Conservation (phyloP, 129 eudicot genomes). For the Kitagawia praeruptora region DNA sequence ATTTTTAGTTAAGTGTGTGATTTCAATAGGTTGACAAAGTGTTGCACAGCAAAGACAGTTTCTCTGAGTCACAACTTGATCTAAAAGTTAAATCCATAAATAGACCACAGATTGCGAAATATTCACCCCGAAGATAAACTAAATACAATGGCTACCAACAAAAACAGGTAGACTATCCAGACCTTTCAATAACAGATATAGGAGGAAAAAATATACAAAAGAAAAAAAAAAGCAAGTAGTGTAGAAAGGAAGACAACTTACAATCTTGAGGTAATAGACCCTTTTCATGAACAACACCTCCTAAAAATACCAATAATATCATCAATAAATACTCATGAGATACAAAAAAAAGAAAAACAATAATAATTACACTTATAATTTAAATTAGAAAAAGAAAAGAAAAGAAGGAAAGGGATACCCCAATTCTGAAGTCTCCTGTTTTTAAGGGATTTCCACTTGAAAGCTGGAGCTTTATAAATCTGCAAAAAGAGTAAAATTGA, state of each 20-base stretch:
- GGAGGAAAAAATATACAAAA: not conserved
- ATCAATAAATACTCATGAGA: not conserved
- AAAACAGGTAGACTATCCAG: not conserved
- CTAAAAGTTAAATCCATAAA: not conserved
- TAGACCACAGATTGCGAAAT: not conserved
- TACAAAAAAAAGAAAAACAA: not conserved
- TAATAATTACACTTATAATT: not conserved
- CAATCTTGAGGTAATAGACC: constrained; percentile 87
- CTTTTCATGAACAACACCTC: constrained; percentile 90
- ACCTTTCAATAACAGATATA: too few relatives aligned
- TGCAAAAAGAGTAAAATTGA: constrained; percentile 5
- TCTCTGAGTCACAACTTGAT: not conserved
- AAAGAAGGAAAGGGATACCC: constrained; percentile 32
- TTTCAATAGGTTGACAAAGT: not conserved
- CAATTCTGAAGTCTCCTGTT: constrained; percentile 90
- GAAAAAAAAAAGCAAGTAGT: not conserved
- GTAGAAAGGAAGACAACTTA: constrained; percentile 22
- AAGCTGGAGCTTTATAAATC: constrained; percentile 70
- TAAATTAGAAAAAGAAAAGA: not conserved
- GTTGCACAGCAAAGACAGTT: not conserved
- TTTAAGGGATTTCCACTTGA: constrained; percentile 83
- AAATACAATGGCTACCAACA: not conserved
- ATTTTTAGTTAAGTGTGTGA: not conserved
- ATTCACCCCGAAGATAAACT: not conserved
- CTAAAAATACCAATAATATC: constrained; percentile 23